phyloP scores from a whole-genome alignment of 2,329 filamentous ascomycete genomes.

The Pezicula neosporulosa region DNA sequence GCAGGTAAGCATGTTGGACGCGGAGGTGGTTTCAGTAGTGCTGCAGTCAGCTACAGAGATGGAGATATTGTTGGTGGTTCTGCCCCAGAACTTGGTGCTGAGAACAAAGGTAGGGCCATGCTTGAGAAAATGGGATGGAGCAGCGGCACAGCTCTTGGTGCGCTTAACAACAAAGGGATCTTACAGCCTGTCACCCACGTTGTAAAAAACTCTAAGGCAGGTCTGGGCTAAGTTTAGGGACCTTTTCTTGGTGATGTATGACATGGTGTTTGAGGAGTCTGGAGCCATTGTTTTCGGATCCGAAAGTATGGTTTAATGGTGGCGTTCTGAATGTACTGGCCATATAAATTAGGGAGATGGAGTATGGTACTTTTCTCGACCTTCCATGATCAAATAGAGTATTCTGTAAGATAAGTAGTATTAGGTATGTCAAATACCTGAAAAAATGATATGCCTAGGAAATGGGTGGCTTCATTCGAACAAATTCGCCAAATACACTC shows the following conservation, averaged over 20 bases:
- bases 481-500: too few species aligned
- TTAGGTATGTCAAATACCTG: too few species aligned
- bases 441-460: too few species aligned
- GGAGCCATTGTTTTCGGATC: background rate
- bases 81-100: conserved; percentile 77
- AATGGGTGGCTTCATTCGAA: too few species aligned
- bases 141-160: conserved; percentile 78
- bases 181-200: conserved; percentile 81
- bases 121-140: conserved; percentile 98
- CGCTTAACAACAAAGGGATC: conserved; percentile 81
- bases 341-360: too few species aligned
- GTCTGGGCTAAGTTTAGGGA: conserved; percentile 53
- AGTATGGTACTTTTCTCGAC: too few species aligned
- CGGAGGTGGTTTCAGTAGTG: conserved; percentile 28
- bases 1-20: conserved; percentile 30
- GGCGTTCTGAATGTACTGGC: too few species aligned
- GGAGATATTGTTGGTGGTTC: conserved; percentile 85
- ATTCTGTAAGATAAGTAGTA: too few species aligned
- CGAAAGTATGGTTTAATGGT: background rate
- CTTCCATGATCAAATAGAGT: too few species aligned
- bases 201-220: conserved; percentile 82
- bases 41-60: conserved; percentile 63
- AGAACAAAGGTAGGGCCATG: conserved; percentile 83
- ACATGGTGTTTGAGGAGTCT: background rate
- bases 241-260: background rate